Evolutionary conservation across 352 stramenopile species (phyloP).

Genomic region (Globisporangium camurandrum): DNA sequence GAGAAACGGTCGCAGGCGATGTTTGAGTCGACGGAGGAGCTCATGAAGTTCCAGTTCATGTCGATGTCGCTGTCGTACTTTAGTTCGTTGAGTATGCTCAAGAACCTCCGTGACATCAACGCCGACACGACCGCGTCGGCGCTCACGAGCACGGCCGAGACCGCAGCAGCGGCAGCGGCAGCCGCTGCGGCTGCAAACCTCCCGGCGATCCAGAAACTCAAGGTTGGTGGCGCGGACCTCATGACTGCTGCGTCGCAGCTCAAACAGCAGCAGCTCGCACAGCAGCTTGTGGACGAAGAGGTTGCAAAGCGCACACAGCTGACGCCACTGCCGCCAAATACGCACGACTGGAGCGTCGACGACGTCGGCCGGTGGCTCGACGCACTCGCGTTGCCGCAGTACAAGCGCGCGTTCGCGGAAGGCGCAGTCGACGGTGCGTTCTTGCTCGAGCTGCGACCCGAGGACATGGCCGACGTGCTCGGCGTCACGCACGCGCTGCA

Average conservation of each 20-base stretch:
- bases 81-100: slow-evolving; percentile 93
- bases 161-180: slow-evolving; percentile 75
- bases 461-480: slow-evolving; percentile 88
- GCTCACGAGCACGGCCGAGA: slow-evolving; percentile 84
- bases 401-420: slow-evolving; percentile 87
- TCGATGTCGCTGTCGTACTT: slow-evolving; percentile 94
- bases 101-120: slow-evolving; percentile 91
- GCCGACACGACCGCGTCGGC: slow-evolving; percentile 86
- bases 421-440: slow-evolving; percentile 89
- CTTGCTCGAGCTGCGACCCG: slow-evolving; percentile 86
- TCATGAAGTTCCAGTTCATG: slow-evolving; percentile 98
- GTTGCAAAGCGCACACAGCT: slow-evolving; percentile 40
- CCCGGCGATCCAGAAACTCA: slow-evolving; percentile 60
- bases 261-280: slow-evolving; percentile 69
- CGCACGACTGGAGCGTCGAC: slow-evolving; percentile 83
- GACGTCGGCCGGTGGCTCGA: slow-evolving; percentile 91
- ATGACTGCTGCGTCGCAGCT: slow-evolving; percentile 51
- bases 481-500: slow-evolving; percentile 90
- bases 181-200: slow-evolving; percentile 86
- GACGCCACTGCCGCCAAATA: slow-evolving; percentile 62
- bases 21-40: slow-evolving; percentile 91
- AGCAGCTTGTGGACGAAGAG: slow-evolving; percentile 46
- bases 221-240: slow-evolving; percentile 57
- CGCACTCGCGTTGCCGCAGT: slow-evolving; percentile 84
- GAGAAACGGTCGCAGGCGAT: slow-evolving; percentile 87